Evolutionary conservation across 805 yeast species (phyloP), one percentile per base, ranked within the genome.

Genomic region (Schwanniomyces yamadae): DNA sequence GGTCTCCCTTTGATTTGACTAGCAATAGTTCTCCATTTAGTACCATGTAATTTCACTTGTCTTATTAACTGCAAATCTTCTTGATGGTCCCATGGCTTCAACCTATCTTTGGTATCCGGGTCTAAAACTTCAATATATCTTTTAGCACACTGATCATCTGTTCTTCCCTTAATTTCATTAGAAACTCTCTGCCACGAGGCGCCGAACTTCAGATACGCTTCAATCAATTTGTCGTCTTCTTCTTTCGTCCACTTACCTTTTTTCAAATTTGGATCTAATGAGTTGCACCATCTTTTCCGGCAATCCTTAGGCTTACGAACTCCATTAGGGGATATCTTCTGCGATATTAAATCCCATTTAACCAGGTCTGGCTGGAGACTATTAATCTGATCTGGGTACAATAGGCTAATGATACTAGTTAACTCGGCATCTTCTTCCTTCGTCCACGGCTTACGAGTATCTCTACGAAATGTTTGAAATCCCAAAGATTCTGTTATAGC

Each of bases 141-240:
- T 53, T 90, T 90, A 2, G 95, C 86, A 66, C 98, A 90, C 63
- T 90, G 97, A 58, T 89, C 96, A 52, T 89, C 96, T 0, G 95
- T 90, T 54, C 97, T 71, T 4, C 96, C 95, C 3, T 78, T 76
- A 9, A 90, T 84, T 35, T 76, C 81, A 33, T 71, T 61, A 0
- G 95, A 80, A 8, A 90, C 89, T 49, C 82, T 82, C 44, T 84
- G 85, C 97, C 97, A 90, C 20, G 80, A 75, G 0, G 95, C 73
- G 0, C 97, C 97, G 54, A 76, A 73, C 45, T 69, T 73, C 32
- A 74, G 65, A 55, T 75, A 84, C 2, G 93, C 88, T 34, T 71
- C 67, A 15, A 82, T 52, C 23, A 90, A 66, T 24, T 67, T 63
- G 23, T 72, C 72, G 61, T 90, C 97, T 56, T 90, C 97, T 26